phyloP scores from a whole-genome alignment of 495 filamentous ascomycete species.

The Xylaria telfairii region DNA sequence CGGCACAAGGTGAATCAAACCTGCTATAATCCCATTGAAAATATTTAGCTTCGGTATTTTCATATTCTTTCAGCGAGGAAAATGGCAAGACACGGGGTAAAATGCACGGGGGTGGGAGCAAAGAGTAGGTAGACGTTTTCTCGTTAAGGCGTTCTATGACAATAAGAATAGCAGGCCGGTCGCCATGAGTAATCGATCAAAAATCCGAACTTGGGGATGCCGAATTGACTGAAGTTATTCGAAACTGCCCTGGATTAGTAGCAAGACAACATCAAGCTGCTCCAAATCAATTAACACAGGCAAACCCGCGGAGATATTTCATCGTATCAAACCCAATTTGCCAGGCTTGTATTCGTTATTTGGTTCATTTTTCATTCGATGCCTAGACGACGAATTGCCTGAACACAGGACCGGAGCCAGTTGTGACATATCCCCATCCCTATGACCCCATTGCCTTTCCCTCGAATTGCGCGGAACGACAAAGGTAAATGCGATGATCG shows the following conservation, averaged over 20 bases:
- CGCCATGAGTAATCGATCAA: slow-evolving; percentile 2
- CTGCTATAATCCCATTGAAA: background rate
- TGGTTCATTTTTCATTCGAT: slow-evolving; percentile 42
- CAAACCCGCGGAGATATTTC: slow-evolving; percentile 11
- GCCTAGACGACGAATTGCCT: slow-evolving; percentile 42
- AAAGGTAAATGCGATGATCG: slow-evolving; percentile 43
- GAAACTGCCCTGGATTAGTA: slow-evolving; percentile 3
- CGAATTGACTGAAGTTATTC: background rate
- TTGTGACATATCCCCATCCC: slow-evolving; percentile 35
- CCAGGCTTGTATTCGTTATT: slow-evolving; percentile 34
- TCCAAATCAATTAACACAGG: slow-evolving; percentile 6
- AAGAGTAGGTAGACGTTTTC: background rate
- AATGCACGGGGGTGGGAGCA: background rate
- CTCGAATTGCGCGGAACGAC: slow-evolving; percentile 40
- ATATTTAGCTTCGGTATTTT: background rate
- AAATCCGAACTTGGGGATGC: background rate
- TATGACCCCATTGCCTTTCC: slow-evolving; percentile 39
- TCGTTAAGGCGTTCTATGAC: background rate
- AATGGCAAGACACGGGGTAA: background rate
- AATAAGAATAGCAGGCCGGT: background rate
- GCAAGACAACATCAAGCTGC: slow-evolving; percentile 1
- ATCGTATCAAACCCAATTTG: slow-evolving; percentile 21
- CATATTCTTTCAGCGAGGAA: background rate
- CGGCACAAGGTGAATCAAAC: background rate
- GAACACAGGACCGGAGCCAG: slow-evolving; percentile 43